Evolutionary conservation across 257 asterid species (phyloP).

Genomic region (Petrea volubilis): DNA sequence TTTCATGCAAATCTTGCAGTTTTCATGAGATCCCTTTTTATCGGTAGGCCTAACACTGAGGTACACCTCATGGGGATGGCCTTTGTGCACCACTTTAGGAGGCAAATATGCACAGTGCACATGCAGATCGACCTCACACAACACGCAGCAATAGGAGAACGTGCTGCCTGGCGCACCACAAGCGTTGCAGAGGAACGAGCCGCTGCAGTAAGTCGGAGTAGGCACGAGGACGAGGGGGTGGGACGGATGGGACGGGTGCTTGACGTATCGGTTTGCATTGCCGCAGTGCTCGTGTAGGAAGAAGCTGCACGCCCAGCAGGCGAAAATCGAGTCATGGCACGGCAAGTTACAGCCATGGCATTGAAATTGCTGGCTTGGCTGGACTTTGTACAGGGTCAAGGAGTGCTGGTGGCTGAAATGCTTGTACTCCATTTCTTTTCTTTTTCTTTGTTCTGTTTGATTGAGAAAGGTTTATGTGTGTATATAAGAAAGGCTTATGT

Average conservation of each 20-base stretch:
- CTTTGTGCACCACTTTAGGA: constrained; percentile 30
- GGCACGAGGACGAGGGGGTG: constrained; percentile 65
- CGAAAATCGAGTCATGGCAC: constrained; percentile 51
- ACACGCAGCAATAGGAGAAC: constrained; percentile 55
- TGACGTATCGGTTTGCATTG: constrained; percentile 56
- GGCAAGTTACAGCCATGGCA: constrained; percentile 61
- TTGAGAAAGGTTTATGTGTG: neutral
- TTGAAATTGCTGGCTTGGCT: constrained; percentile 43
- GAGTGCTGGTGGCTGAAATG: constrained; percentile 59
- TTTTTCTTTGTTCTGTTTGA: neutral
- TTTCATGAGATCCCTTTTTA: neutral
- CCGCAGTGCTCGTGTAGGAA: constrained; percentile 81
- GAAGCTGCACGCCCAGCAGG: constrained; percentile 63
- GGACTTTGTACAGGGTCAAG: constrained; percentile 41
- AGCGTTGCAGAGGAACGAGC: constrained; percentile 54
- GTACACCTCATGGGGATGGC: constrained; percentile 48
- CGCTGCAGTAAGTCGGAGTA: constrained; percentile 63
- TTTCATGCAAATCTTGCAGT: constrained; percentile 48
- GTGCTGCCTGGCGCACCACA: constrained; percentile 56
- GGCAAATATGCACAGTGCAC: constrained; percentile 57
- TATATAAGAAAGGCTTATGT: too few relatives aligned
- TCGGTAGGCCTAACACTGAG: constrained; percentile 17
- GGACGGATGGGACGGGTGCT: constrained; percentile 54
- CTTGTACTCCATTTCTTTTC: neutral
- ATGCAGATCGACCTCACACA: constrained; percentile 74